phyloP scores from a whole-genome alignment of 2,329 filamentous ascomycete genomes.

The Akanthomyces uredinophilus region DNA sequence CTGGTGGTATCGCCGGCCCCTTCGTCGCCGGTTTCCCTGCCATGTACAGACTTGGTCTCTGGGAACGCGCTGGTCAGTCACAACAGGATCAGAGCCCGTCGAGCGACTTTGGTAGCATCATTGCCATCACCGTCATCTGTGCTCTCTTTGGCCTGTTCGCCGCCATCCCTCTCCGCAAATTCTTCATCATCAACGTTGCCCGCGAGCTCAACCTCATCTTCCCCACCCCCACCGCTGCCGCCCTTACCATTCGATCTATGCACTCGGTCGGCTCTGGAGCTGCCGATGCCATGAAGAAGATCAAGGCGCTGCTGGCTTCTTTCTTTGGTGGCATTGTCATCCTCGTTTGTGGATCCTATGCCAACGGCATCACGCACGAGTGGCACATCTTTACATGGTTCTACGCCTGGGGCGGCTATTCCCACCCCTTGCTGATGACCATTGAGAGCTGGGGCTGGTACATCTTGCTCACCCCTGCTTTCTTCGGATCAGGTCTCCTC shows the following conservation, averaged over 20 bases:
- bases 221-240: slow-evolving; percentile 54
- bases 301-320: slow-evolving; percentile 48
- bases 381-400: slow-evolving; percentile 51
- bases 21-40: slow-evolving; percentile 57
- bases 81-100: slow-evolving; percentile 41
- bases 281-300: slow-evolving; percentile 48
- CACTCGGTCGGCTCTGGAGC: slow-evolving; percentile 50
- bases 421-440: slow-evolving; percentile 39
- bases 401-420: slow-evolving; percentile 49
- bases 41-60: slow-evolving; percentile 50
- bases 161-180: slow-evolving; percentile 58
- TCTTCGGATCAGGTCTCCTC: slow-evolving; percentile 49
- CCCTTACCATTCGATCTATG: slow-evolving; percentile 59
- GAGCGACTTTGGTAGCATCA: slow-evolving; percentile 51
- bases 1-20: slow-evolving; percentile 51
- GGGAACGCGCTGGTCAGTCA: neutral
- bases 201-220: slow-evolving; percentile 55
- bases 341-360: slow-evolving; percentile 54
- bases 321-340: slow-evolving; percentile 46
- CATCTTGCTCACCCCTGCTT: slow-evolving; percentile 54
- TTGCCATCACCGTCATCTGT: slow-evolving; percentile 56
- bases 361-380: slow-evolving; percentile 54
- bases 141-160: slow-evolving; percentile 62
- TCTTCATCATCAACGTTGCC: slow-evolving; percentile 62
- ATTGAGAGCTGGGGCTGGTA: slow-evolving; percentile 59